Percentiles rank a stretch among this genome's conserved stretches.
phyloP scores from a whole-genome alignment of 2,329 filamentous ascomycete genomes.

The Paraphoma chrysanthemicola region DNA sequence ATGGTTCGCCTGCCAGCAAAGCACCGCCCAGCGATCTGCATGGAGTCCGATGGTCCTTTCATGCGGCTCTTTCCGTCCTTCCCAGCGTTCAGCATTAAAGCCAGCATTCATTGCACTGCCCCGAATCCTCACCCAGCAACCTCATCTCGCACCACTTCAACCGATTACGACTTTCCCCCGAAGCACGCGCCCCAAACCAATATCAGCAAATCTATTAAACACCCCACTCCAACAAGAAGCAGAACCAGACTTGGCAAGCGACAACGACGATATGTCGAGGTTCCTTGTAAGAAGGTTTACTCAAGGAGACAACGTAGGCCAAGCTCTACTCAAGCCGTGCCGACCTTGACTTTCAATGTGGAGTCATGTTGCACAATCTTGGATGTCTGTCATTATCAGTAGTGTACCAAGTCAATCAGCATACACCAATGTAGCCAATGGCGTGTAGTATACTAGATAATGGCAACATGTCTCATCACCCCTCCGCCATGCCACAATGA shows the following conservation, averaged over 20 bases:
- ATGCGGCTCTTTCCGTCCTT: not conserved
- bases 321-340: not conserved
- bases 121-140: not conserved
- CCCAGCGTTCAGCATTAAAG: slow-evolving; percentile 1
- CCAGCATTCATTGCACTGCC: slow-evolving; percentile 3
- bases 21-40: not conserved
- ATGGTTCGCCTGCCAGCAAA: not conserved
- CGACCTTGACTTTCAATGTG: not conserved
- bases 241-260: not conserved
- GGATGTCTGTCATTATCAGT: not conserved
- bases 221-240: not conserved
- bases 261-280: not conserved
- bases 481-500: not conserved
- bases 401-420: not conserved
- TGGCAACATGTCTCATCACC: not conserved
- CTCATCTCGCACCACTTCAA: not conserved
- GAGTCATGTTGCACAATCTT: not conserved
- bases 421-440: not conserved
- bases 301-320: not conserved
- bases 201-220: not conserved
- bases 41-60: not conserved
- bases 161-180: not conserved
- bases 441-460: not conserved
- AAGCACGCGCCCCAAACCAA: not conserved
- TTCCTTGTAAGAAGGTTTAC: not conserved